A percentile compares a stretch with the other conserved stretches of the same genome.
Conservation (phyloP, 2,329 filamentous ascomycete species). For the Aspergillus tamarii region DNA sequence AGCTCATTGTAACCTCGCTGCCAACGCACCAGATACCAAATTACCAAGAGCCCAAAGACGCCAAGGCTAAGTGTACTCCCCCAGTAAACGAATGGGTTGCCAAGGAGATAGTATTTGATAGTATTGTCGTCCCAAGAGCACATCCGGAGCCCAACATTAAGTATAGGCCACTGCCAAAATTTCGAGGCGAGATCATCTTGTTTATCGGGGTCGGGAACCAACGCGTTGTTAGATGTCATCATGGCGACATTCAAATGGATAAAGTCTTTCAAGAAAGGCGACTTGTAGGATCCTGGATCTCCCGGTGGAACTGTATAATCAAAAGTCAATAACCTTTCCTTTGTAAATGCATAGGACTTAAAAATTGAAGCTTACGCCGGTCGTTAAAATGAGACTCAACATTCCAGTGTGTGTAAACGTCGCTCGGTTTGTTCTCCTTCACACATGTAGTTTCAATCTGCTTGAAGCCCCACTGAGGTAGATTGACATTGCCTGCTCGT, state of each 20-base stretch:
- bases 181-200: constrained; percentile 95
- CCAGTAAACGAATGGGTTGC: constrained; percentile 97
- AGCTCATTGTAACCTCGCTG: constrained; percentile 92
- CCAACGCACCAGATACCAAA: constrained; percentile 91
- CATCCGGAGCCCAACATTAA: constrained; percentile 95
- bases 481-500: constrained; percentile 90
- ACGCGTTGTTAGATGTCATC: constrained; percentile 99
- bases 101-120: constrained; percentile 97
- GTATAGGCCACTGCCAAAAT: constrained; percentile 98
- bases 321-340: constrained; percentile 12
- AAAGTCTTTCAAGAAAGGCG: constrained; percentile 96
- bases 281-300: constrained; percentile 90
- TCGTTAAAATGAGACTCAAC: constrained; percentile 95
- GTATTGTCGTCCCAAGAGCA: constrained; percentile 96
- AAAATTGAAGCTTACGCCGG: constrained; percentile 66
- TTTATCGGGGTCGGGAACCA: constrained; percentile 97
- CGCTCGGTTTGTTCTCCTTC: constrained; percentile 88
- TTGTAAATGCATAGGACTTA: neutral
- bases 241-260: constrained; percentile 98
- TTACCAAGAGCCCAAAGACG: constrained; percentile 70
- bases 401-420: constrained; percentile 98
- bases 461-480: constrained; percentile 99
- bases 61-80: constrained; percentile 79
- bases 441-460: constrained; percentile 97
- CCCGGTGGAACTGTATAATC: constrained; percentile 72